phyloP scores from a whole-genome alignment of 805 yeast genomes.

The Peterozyma toletana region DNA sequence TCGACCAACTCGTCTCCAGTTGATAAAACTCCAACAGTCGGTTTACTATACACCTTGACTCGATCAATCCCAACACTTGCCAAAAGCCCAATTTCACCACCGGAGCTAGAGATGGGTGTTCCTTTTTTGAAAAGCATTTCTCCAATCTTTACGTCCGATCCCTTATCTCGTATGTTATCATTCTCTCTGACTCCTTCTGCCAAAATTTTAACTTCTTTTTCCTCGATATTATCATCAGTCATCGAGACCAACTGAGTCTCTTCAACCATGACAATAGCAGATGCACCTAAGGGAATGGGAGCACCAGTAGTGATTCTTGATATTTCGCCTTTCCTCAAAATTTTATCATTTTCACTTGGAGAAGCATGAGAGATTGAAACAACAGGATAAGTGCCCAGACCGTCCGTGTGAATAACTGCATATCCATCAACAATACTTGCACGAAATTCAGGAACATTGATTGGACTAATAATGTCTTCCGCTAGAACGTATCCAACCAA shows the following conservation, averaged over 20 bases:
- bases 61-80: conserved; percentile 36
- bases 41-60: conserved; percentile 32
- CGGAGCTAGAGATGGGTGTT: conserved; percentile 27
- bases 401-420: conserved; percentile 37
- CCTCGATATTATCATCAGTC: conserved; percentile 33
- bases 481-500: conserved; percentile 32
- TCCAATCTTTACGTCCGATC: conserved; percentile 39
- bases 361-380: conserved; percentile 35
- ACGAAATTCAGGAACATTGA: conserved; percentile 39
- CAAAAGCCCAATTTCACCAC: conserved; percentile 44
- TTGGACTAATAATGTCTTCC: conserved; percentile 30
- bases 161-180: conserved; percentile 40
- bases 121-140: conserved; percentile 28
- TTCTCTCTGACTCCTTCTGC: conserved; percentile 29
- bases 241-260: conserved; percentile 32
- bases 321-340: conserved; percentile 23
- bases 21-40: conserved; percentile 38
- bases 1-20: conserved; percentile 47
- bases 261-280: conserved; percentile 48
- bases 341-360: conserved; percentile 14
- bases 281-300: conserved; percentile 45
- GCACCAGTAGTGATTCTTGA: conserved; percentile 51
- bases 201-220: conserved; percentile 28
- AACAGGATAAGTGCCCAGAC: conserved; percentile 36
- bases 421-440: conserved; percentile 54